Conservation (phyloP, 257 asterid genomes). For the Scutellaria barbata region DNA sequence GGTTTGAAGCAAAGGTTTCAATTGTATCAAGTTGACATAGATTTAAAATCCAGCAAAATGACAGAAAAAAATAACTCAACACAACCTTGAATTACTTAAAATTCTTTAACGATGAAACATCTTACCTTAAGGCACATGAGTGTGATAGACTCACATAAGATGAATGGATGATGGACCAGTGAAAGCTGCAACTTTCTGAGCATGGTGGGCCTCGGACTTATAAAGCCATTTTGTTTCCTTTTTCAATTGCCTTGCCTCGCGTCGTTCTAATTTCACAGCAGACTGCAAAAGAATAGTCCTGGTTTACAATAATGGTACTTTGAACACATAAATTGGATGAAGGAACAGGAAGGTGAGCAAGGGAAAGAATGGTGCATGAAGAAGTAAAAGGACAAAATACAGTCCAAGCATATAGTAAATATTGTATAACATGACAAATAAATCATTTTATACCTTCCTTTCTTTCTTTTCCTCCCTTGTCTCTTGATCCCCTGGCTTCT, state of each 20-base stretch:
- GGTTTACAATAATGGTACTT: not conserved
- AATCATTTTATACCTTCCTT: conserved; percentile 64
- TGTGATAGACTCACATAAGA: conserved; percentile 62
- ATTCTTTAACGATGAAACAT: not conserved
- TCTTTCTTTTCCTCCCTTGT: conserved; percentile 96
- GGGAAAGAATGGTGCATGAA: not conserved
- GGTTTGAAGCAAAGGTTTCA: not conserved
- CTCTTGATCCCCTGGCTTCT: conserved; percentile 73
- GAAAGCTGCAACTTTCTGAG: conserved; percentile 92
- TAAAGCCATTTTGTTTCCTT: conserved; percentile 77
- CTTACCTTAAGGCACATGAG: conserved; percentile 25
- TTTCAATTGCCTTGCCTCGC: conserved; percentile 83
- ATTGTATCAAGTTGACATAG: not conserved
- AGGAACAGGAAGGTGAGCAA: not conserved
- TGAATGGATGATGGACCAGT: conserved; percentile 89
- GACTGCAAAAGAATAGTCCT: conserved; percentile 54
- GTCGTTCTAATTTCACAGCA: conserved; percentile 84
- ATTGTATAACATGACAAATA: not conserved
- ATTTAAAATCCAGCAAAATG: not conserved
- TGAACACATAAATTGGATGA: conserved; percentile 1
- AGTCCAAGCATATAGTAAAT: not conserved
- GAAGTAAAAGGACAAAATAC: not conserved
- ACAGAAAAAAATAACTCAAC: not conserved
- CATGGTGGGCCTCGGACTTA: conserved; percentile 75
- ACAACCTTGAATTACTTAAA: not conserved